Base-by-base conservation (phyloP, 192 early-diverging fungal genomes). In the Podila verticillata region DNA sequence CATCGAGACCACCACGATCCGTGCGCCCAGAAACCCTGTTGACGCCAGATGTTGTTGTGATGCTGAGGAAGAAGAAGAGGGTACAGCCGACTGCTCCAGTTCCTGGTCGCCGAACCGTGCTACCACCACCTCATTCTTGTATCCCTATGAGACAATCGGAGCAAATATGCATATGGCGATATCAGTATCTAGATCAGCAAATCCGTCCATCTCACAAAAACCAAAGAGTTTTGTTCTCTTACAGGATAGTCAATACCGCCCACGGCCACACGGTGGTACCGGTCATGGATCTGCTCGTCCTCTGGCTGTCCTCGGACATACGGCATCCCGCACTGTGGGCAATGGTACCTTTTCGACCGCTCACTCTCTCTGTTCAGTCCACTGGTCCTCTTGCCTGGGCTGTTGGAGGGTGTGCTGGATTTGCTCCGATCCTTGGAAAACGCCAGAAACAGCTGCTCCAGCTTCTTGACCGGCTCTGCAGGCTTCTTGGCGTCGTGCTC, bases 241-340 rank as follows among this genome's bases (percentile, higher is more conserved):
- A 54, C 51, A 7, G 82, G 73, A 68, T 83, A 86, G 29, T 75
- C 78, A 59, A 86, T 82, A 20, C 85, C 82, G 4, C 83, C 79
- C 29, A 86, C 13, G 26, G 36, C 63, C 12, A 63, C 78, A 22
- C 70, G 67, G 71, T 86, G 85, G 71, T 82, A 84, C 7, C 68
- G 64, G 10, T 80, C 79, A 75, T 86, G 85, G 8, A 83, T 66
- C 30, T 64, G 54, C 29, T 86, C 85, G 30, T 86, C 85, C 44
- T 82, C 85, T 0, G 56, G 26, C 13, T 72, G 79, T n/a, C 85
- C 85, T 9, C 61, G 63, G n/a, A 63, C 73, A 67, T 82, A 86
- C 7, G 79, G 81, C 85, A 86, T 86, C 30, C 74, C 49, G 35
- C 85, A 86, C 32, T 84, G 73, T 22, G 82, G 78, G 59, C 84